Percentiles rank a stretch among this genome's conserved stretches.
Evolutionary conservation across 2,329 filamentous ascomycete genomes (phyloP).

Genomic region (Microdochium bolleyi): DNA sequence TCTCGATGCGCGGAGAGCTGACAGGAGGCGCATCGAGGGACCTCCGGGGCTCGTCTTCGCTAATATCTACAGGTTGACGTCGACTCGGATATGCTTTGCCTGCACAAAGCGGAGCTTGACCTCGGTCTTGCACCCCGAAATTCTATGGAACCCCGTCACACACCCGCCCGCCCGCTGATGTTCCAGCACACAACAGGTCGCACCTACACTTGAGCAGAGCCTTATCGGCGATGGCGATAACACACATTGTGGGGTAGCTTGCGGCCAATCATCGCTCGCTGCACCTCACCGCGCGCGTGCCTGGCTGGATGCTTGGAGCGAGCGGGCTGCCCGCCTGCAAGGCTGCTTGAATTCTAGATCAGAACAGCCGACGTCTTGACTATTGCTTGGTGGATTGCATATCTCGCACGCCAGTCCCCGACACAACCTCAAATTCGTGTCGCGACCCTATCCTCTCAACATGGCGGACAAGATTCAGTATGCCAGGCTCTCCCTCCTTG

Average conservation of each 20-base stretch:
- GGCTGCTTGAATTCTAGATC: neutral
- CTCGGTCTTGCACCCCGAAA: neutral
- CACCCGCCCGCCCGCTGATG: no score
- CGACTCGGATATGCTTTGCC: neutral
- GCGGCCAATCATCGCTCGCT: neutral
- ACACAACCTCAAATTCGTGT: slow-evolving; percentile 10
- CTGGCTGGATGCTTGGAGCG: neutral
- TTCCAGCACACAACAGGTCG: no score
- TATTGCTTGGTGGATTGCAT: neutral
- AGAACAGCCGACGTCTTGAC: neutral
- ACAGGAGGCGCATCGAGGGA: slow-evolving; percentile 23
- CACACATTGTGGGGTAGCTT: neutral
- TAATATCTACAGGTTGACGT: neutral
- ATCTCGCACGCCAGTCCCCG: neutral
- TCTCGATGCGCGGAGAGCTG: slow-evolving; percentile 23
- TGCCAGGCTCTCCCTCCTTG: slow-evolving; percentile 2
- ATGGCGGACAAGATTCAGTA: slow-evolving; percentile 73
- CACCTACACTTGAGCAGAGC: neutral
- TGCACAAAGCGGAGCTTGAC: neutral
- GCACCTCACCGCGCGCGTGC: neutral
- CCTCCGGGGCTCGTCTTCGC: slow-evolving; percentile 1
- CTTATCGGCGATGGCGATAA: neutral
- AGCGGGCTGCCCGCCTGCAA: neutral
- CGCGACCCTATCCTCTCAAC: slow-evolving; percentile 14
- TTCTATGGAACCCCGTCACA: neutral